Percentiles rank a stretch among this genome's conserved stretches.
These are phyloP conservation scores for Antitrichia curtipendula DNA, from an alignment of 225 moss, liverwort and hornwort genomes.

Conservation along the genomic window DNA sequence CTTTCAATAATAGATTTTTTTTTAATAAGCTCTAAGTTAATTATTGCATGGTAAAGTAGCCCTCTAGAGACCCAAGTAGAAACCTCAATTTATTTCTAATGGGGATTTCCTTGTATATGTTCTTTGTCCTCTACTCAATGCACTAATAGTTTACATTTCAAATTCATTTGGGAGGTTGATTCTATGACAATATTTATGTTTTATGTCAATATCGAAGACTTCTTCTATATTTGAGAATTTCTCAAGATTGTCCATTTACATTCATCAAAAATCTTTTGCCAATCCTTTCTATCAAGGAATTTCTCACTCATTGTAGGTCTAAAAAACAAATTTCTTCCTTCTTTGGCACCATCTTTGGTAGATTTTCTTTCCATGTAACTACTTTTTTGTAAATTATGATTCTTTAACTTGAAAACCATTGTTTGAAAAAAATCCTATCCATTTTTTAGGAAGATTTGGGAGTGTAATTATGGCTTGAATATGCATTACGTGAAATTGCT, in stretches of 20 bases:
- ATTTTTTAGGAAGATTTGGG: rapidly evolving
- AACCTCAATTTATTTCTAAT: background rate
- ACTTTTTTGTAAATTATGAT: rapidly evolving
- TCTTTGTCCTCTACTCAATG: background rate
- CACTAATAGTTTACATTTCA: background rate
- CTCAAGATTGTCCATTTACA: background rate
- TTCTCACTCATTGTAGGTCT: rapidly evolving
- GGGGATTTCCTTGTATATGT: rapidly evolving
- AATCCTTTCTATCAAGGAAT: background rate
- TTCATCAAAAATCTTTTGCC: background rate
- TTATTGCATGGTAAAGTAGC: background rate
- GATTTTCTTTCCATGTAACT: rapidly evolving
- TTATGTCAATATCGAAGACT: too few species aligned
- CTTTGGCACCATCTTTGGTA: background rate
- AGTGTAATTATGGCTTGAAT: background rate
- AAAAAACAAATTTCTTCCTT: background rate
- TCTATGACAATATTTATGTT: background rate
- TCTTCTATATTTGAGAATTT: background rate
- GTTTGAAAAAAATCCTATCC: background rate
- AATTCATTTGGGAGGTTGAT: background rate
- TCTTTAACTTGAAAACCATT: background rate
- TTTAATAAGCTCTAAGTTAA: background rate
- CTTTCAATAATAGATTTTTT: background rate
- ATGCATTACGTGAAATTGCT: rapidly evolving
- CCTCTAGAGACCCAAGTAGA: too few species aligned